phyloP scores from a whole-genome alignment of 2,329 filamentous ascomycete species.

The Penicillium digitatum region DNA sequence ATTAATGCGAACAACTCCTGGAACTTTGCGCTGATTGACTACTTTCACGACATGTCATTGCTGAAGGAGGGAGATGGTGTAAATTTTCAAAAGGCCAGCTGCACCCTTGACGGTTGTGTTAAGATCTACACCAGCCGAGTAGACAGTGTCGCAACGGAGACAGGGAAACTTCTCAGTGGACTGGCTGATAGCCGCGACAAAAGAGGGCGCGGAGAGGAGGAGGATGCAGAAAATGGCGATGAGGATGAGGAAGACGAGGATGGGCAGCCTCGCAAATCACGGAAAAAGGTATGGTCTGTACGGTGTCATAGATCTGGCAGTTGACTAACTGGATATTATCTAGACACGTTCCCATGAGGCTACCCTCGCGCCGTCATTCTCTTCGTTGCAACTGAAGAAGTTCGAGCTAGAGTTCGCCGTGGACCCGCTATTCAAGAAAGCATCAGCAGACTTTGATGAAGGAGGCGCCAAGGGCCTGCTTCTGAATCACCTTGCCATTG shows the following conservation, averaged over 20 bases:
- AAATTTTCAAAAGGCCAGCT: slow-evolving; percentile 98
- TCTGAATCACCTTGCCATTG: slow-evolving; percentile 94
- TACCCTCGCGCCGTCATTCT: slow-evolving; percentile 86
- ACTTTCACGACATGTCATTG: slow-evolving; percentile 98
- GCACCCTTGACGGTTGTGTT: slow-evolving; percentile 93
- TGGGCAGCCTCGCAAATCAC: slow-evolving; percentile 51
- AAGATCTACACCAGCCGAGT: slow-evolving; percentile 99
- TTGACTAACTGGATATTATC: slow-evolving; percentile 20
- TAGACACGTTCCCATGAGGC: slow-evolving; percentile 76
- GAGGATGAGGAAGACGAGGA: slow-evolving; percentile 58
- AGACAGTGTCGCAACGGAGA: slow-evolving; percentile 96
- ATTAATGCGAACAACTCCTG: slow-evolving; percentile 98
- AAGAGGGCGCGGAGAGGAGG: slow-evolving; percentile 60
- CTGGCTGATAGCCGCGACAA: slow-evolving; percentile 73
- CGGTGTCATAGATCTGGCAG: background rate
- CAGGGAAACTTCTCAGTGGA: slow-evolving; percentile 88
- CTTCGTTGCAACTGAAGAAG: slow-evolving; percentile 88
- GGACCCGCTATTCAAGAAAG: slow-evolving; percentile 98
- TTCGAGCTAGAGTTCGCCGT: slow-evolving; percentile 96
- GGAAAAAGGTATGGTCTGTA: slow-evolving; percentile 60
- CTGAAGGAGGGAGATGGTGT: slow-evolving; percentile 94
- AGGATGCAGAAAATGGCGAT: slow-evolving; percentile 61
- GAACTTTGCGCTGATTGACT: slow-evolving; percentile 99
- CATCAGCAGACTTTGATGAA: slow-evolving; percentile 96
- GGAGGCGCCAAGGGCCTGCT: slow-evolving; percentile 92